A percentile compares a stretch with the other conserved stretches of the same genome.
Evolutionary conservation across 2,329 filamentous ascomycete genomes (phyloP).

Genomic region (Nemania abortiva): DNA sequence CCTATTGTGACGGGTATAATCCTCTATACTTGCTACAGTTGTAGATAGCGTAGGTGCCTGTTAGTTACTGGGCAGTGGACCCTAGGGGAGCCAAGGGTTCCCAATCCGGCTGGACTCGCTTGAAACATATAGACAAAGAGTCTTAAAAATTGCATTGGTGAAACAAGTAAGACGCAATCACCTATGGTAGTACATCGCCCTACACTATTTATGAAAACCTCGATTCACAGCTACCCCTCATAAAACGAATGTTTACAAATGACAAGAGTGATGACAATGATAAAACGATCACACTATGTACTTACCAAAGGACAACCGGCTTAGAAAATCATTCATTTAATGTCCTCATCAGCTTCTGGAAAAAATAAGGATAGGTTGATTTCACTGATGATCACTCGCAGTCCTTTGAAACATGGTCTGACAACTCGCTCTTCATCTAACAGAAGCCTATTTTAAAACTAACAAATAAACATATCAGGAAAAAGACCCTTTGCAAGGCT

Average conservation of each 20-base stretch:
- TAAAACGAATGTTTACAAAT: background rate
- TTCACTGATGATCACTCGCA: background rate
- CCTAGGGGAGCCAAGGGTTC: constrained; percentile 20
- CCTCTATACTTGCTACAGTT: background rate
- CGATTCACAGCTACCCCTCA: background rate
- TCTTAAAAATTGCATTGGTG: constrained; percentile 18
- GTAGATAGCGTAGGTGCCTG: background rate
- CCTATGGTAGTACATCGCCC: constrained; percentile 8
- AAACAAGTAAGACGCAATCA: constrained; percentile 14
- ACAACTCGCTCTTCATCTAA: background rate
- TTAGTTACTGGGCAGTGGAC: background rate
- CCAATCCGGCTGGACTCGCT: constrained; percentile 21
- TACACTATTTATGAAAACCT: constrained; percentile 11
- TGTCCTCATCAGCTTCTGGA: background rate
- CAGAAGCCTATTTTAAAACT: background rate
- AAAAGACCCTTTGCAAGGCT: background rate
- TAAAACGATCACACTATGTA: background rate
- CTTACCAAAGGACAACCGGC: background rate
- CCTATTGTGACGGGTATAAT: background rate
- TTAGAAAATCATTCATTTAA: background rate
- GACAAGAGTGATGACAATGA: background rate
- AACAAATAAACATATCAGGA: background rate
- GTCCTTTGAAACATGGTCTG: background rate
- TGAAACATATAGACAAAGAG: constrained; percentile 31
- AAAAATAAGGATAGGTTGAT: background rate